Percentiles rank a stretch among this genome's conserved stretches.
Conservation (phyloP, 73 alveolate species). For the Stentor roeselii region DNA sequence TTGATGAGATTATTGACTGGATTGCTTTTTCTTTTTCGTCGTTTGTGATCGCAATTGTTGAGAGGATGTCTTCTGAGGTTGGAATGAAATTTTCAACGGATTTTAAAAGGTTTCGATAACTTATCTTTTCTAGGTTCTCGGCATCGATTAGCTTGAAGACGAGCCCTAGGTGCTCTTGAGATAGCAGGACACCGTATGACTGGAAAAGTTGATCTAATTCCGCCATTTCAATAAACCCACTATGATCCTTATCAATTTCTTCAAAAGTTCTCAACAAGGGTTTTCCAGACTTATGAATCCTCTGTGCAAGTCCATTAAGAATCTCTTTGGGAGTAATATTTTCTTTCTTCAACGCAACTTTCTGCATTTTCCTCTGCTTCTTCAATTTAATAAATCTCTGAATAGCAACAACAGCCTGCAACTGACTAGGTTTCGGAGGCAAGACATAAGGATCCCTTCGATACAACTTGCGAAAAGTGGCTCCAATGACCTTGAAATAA, state of each 20-base stretch:
- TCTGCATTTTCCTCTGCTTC: background rate
- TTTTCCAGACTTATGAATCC: background rate
- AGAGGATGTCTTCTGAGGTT: background rate
- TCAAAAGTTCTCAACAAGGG: background rate
- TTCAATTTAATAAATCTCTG: background rate
- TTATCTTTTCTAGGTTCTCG: background rate
- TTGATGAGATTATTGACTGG: background rate
- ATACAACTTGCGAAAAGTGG: background rate
- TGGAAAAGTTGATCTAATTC: background rate
- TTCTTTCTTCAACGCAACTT: background rate
- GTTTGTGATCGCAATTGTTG: background rate
- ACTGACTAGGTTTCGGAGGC: background rate
- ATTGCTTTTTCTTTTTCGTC: background rate
- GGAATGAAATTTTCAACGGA: background rate
- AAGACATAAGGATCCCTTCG: background rate
- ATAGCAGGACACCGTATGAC: background rate
- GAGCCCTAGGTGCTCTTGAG: background rate
- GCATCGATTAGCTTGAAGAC: background rate
- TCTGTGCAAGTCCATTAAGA: slow-evolving; percentile 1
- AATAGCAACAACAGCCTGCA: background rate
- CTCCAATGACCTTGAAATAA: background rate
- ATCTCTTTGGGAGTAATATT: slow-evolving; percentile 1
- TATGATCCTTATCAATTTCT: slow-evolving; percentile 17
- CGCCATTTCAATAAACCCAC: background rate
- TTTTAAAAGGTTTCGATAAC: background rate